A percentile compares a stretch with the other conserved stretches of the same genome.
Evolutionary conservation across 176 grass and related monocot genomes (phyloP).

Genomic region (Thinopyrum elongatum): DNA sequence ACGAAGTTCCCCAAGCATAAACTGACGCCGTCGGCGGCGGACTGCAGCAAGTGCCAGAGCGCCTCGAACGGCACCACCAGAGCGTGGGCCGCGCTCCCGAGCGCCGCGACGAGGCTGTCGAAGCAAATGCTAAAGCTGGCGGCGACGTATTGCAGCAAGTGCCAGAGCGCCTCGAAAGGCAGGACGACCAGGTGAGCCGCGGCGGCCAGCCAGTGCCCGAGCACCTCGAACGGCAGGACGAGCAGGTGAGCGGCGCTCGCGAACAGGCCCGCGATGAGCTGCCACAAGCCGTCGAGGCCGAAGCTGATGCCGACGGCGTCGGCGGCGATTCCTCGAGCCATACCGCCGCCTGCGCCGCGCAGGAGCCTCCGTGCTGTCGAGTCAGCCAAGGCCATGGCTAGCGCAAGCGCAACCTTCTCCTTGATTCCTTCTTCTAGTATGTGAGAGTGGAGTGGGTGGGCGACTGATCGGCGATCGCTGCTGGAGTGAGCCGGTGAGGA

Average conservation of each 20-base stretch:
- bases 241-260: neutral
- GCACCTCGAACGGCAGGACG: neutral
- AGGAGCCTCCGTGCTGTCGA: constrained; percentile 32
- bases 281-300: constrained; percentile 16
- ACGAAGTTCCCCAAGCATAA: too few relatives aligned
- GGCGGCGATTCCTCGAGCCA: neutral
- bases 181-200: neutral
- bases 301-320: constrained; percentile 2
- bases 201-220: neutral
- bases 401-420: too few relatives aligned
- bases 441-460: too few relatives aligned
- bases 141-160: neutral
- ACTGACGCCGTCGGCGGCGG: too few relatives aligned
- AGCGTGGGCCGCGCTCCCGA: too few relatives aligned
- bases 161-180: neutral
- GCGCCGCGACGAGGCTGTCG: too few relatives aligned
- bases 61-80: too few relatives aligned
- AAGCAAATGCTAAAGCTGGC: accelerated
- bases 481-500: too few relatives aligned
- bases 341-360: neutral
- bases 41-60: too few relatives aligned
- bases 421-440: too few relatives aligned
- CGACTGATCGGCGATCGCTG: too few relatives aligned
- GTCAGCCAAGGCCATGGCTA: constrained; percentile 14
- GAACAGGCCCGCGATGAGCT: neutral